Evolutionary conservation across 257 asterid genomes (phyloP), one percentile per base, ranked within the genome.

Genomic region (Solanum tarapatanum): DNA sequence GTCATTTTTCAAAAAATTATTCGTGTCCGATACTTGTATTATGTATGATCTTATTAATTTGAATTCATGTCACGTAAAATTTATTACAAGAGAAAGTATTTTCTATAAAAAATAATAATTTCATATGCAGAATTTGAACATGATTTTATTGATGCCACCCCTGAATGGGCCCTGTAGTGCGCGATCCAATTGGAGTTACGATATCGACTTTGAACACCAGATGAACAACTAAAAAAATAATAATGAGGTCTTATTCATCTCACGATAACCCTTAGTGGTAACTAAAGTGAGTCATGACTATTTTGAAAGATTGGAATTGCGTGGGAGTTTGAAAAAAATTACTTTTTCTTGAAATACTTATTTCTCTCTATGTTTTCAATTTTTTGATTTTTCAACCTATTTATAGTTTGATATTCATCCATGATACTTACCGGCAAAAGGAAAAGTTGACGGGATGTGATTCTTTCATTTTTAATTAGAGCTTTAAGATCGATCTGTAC

Each of bases 51-150:
- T 70, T 8, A 70, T 7, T 7, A 70, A 69, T 70, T 70, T 30
- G 6, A 70, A 70, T 70, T 30, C 12, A 3, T 13, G 4, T 0
- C 9, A 3, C 3, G 2, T 14, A 30, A 14, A 32, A 16, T 70
- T 28, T 10, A 26, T 68, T 68, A 12, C 0, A 12, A 68, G 3
- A 13, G 0, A 26, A 26, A 68, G 3, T 0, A 0, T 2, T 68
- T 26, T 11, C 9, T 6, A 66, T 66, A 11, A 12, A 24, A 21
- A 7, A 21, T 17, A 17, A 55, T 17, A 58, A 8, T 1, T 24
- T 24, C 4, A 66, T 66, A 24, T 12, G 30, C 7, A 24, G 1
- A 66, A 66, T 66, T 24, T 11, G 14, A 62, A 62, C 6, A 9
- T 9, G 30, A 62, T 9, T 55, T 55, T 55, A 48, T 6, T 55